Conservation (phyloP, 495 filamentous ascomycete genomes). For the Penicillium bovifimosum region DNA sequence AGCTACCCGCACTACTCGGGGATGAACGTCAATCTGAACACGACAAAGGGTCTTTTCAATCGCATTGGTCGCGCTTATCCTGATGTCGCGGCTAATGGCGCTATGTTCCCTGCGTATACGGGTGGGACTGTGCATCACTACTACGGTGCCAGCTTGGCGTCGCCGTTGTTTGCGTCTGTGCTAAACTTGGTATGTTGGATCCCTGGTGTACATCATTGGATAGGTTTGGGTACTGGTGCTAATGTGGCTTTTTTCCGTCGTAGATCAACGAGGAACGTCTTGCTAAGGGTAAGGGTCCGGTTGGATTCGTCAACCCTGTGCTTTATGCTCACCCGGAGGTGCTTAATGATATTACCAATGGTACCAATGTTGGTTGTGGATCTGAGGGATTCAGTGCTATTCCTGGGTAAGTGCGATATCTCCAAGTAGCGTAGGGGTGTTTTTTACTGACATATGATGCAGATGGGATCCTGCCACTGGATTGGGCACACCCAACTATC, state of each 20-base stretch:
- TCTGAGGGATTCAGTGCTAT: constrained; percentile 46
- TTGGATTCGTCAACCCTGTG: constrained; percentile 50
- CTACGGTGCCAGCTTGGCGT: constrained; percentile 51
- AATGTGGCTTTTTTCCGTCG: background rate
- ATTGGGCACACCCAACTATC: constrained; percentile 49
- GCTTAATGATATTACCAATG: constrained; percentile 47
- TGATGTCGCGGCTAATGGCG: constrained; percentile 59
- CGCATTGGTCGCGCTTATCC: constrained; percentile 57
- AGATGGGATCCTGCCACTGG: constrained; percentile 52
- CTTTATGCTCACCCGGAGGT: constrained; percentile 43
- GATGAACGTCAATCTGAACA: constrained; percentile 32
- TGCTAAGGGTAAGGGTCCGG: constrained; percentile 37
- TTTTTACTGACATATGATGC: background rate
- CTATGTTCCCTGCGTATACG: constrained; percentile 44
- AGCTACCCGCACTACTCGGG: constrained; percentile 37
- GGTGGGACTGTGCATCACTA: constrained; percentile 33
- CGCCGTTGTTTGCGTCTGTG: constrained; percentile 52
- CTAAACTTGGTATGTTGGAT: constrained; percentile 34
- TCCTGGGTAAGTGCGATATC: constrained; percentile 25
- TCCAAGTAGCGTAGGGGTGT: background rate
- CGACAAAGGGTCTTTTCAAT: constrained; percentile 50
- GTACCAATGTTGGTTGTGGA: constrained; percentile 43
- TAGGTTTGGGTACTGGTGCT: background rate
- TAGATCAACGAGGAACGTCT: constrained; percentile 47
- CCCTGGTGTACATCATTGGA: background rate